Percentiles rank a stretch among this genome's conserved stretches.
These are phyloP conservation scores for Suillus luteus DNA, from an alignment of 768 basidiomycete genomes.

Conservation along the genomic window DNA sequence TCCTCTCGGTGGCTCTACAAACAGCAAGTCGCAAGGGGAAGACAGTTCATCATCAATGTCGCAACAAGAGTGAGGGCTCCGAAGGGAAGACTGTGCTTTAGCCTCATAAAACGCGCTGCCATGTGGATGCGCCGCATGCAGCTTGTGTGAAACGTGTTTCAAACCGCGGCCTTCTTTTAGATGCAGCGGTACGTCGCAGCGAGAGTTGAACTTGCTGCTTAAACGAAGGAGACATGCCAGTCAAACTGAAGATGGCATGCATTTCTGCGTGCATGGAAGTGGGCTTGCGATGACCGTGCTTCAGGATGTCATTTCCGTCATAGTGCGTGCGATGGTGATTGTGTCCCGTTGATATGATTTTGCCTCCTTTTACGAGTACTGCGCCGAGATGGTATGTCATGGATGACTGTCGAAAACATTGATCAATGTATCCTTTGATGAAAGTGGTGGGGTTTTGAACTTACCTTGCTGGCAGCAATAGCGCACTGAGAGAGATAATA, in stretches of 20 bases:
- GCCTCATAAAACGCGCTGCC: neutral
- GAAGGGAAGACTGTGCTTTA: neutral
- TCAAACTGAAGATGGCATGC: constrained; percentile 57
- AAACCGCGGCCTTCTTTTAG: constrained; percentile 15
- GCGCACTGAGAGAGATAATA: constrained; percentile 53
- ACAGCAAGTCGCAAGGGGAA: neutral
- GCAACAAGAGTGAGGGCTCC: neutral
- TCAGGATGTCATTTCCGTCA: constrained; percentile 44
- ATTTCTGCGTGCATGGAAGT: constrained; percentile 59
- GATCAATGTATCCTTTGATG: constrained; percentile 4
- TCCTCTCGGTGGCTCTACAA: constrained; percentile 21
- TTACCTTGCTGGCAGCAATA: constrained; percentile 47
- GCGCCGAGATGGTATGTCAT: constrained; percentile 53
- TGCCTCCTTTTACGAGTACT: constrained; percentile 52
- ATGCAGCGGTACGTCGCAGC: constrained; percentile 31
- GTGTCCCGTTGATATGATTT: constrained; percentile 51
- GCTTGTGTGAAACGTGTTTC: constrained; percentile 15
- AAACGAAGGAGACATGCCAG: constrained; percentile 52
- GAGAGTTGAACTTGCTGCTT: constrained; percentile 53
- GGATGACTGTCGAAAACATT: constrained; percentile 30
- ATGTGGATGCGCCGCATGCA: neutral
- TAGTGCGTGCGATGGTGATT: constrained; percentile 59
- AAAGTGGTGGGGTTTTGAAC: neutral
- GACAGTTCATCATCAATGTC: constrained; percentile 4
- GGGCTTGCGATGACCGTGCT: constrained; percentile 43